Evolutionary conservation across 2,329 filamentous ascomycete species (phyloP), one percentile per base, ranked within the genome.

Genomic region (Byssochlamys sp.): DNA sequence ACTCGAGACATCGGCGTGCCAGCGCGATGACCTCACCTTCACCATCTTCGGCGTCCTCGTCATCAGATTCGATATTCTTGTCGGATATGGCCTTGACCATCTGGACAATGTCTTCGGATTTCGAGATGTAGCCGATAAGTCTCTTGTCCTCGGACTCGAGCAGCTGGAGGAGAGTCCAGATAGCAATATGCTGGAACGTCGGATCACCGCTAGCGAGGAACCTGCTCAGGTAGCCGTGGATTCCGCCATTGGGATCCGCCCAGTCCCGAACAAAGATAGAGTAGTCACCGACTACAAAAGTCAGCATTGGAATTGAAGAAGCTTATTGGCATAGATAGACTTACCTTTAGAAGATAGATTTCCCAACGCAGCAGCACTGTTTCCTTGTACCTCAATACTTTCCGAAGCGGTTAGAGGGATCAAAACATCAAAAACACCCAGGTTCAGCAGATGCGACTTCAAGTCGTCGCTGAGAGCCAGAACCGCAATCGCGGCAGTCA

Each of bases 401-500:
- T 91, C 86, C 0, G 92, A 96, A 69, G 94, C 90, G 0, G 94
- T 99, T 59, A 99, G 79, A 26, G 94, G 94, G 58, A 99, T 97
- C 58, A 99, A 77, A 11, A 97, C 91, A 68, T 96, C 94, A 69
- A 97, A 97, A 1, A 99, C 92, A 25, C 92, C 94, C 1, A 97
- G 81, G 60, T 90, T 91, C 56, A 99, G 78, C 11, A 99, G 81
- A 69, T 95, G 89, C 3, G 89, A 85, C 76, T 99, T 99, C 58
- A 99, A 82, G 62, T 99, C 94, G 67, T 99, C 94, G 66, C 92
- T 96, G 55, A 99, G 78, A 19, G 94, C 94, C 62, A 99, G 81
- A 12, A 99, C 94, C 39, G 94, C 94, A 73, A 99, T 96, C 1
- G 94, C 94, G n/a, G 94, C 94, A 3, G 94, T 99, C 94, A 99